Base-by-base conservation (phyloP, 495 filamentous ascomycete species). In the Talaromyces proteolyticus region DNA sequence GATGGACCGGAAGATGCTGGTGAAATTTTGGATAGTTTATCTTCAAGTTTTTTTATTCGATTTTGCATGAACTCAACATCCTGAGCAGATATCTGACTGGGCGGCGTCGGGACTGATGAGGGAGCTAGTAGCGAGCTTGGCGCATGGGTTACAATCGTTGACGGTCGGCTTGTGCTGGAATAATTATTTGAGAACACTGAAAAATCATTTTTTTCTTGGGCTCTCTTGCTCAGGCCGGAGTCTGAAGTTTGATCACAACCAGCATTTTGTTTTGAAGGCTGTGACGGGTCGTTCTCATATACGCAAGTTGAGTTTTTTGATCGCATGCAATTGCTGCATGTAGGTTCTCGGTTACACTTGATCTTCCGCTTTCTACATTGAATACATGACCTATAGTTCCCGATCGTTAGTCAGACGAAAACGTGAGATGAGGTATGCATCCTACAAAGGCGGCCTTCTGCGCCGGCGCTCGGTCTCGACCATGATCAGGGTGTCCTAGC, bases 311-410 rank as follows among this genome's bases (percentile, higher is more conserved):
- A 59, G 39, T 59, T 73, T 47, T 63, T 72, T 2, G 75, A 72
- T 8, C 66, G 66, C 1, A 69, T 1, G 45, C 78, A 80, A 51
- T 79, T 76, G 51, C 63, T 74, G 51, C 75, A 80, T 4, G 77
- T 75, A 11, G 24, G 56, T 51, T 72, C 66, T 21, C 71, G 64
- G 59, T 76, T 69, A 54, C 77, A 80, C 53, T 63, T 60, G n/a
- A 78, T 69, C 49, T 80, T 80, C 12, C 74, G 65, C 49, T 57
- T 66, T 24, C 74, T 57, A 38, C 77, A 80, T 1, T 71, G 59
- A 25, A 55, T 50, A 54, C 75, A 78, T 2, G 75, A 67, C n/a
- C 68, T 68, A 36, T 6, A 18, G 25, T n/a, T n/a, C n/a, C n/a
- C n/a, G n/a, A n/a, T n/a, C n/a, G n/a, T n/a, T n/a, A n/a, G n/a